Conservation (phyloP, 202 grass and related monocot species). For the Cymbopogon flexuosus region DNA sequence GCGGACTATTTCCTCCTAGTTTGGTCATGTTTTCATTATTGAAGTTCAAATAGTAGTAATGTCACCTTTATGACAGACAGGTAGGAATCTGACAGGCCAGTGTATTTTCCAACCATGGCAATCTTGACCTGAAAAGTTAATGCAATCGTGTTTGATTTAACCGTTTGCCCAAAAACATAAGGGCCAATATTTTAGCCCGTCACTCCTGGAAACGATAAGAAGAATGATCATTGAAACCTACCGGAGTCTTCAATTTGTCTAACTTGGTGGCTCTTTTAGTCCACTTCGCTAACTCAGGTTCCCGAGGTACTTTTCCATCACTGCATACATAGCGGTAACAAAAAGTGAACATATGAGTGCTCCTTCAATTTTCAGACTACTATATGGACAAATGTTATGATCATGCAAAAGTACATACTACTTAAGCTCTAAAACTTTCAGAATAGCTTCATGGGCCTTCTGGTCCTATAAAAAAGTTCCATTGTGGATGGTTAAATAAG, state of each 20-base stretch:
- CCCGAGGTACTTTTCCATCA: conserved; percentile 37
- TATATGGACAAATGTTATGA: conserved; percentile 23
- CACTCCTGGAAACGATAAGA: neutral
- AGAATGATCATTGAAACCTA: conserved; percentile 22
- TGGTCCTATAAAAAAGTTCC: conserved; percentile 57
- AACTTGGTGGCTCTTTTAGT: conserved; percentile 56
- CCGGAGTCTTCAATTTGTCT: conserved; percentile 60
- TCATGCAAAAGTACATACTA: conserved; percentile 42
- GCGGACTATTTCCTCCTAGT: neutral
- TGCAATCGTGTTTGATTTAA: conserved; percentile 6
- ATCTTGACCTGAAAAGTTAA: conserved; percentile 57
- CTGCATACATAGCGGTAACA: conserved; percentile 27
- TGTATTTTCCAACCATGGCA: conserved; percentile 83
- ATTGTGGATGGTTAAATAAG: conserved; percentile 34
- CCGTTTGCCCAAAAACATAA: neutral
- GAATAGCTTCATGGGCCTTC: conserved; percentile 91
- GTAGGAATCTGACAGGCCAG: conserved; percentile 77
- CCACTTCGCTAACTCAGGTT: conserved; percentile 66
- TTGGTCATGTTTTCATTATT: neutral
- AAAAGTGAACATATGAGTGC: conserved; percentile 18
- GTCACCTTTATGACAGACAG: conserved; percentile 70
- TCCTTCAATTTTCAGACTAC: conserved; percentile 26
- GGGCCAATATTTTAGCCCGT: neutral
- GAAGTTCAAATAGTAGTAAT: conserved; percentile 11
- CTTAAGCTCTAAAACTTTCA: conserved; percentile 83